Percentiles rank a stretch among this genome's conserved stretches.
Conservation (phyloP, 768 basidiomycete species). For the Cyathus striatus region DNA sequence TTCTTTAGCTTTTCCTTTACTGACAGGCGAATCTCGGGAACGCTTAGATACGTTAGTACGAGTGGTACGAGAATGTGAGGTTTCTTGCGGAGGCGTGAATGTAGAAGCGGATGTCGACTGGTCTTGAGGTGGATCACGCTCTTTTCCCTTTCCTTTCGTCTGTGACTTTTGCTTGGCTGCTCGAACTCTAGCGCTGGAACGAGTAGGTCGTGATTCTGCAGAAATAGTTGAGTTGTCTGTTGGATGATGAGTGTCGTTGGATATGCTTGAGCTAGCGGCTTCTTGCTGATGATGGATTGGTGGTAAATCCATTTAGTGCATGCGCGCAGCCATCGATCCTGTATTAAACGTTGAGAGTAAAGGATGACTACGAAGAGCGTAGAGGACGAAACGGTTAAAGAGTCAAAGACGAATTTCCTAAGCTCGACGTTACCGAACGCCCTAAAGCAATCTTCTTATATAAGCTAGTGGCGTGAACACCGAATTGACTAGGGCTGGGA, state of each 20-base stretch:
- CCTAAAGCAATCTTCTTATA: constrained; percentile 37
- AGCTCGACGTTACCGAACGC: constrained; percentile 25
- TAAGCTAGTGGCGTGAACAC: constrained; percentile 43
- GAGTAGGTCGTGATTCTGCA: constrained; percentile 52
- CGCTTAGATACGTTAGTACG: constrained; percentile 45
- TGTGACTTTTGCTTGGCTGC: constrained; percentile 70
- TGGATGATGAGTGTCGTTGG: constrained; percentile 37
- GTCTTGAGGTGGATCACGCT: constrained; percentile 38
- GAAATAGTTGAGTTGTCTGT: constrained; percentile 28
- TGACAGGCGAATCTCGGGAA: constrained; percentile 40
- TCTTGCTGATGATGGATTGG: constrained; percentile 66
- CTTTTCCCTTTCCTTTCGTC: constrained; percentile 49
- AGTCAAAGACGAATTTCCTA: too few relatives aligned
- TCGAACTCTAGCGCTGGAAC: constrained; percentile 74
- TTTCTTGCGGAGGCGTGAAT: constrained; percentile 24
- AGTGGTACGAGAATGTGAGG: constrained; percentile 33
- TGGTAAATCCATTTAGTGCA: constrained; percentile 91
- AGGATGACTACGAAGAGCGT: constrained; percentile 20
- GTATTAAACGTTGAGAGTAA: constrained; percentile 29
- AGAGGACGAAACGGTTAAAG: constrained; percentile 26
- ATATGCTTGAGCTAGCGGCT: constrained; percentile 61
- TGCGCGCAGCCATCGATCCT: constrained; percentile 83
- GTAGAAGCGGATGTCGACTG: constrained; percentile 25
- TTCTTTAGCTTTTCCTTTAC: constrained; percentile 67
- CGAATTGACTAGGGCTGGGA: constrained; percentile 9